Evolutionary conservation across 371 early-diverging fungal genomes (phyloP), one percentile per base, ranked within the genome.

Genomic region (Gilbertella persicaria): DNA sequence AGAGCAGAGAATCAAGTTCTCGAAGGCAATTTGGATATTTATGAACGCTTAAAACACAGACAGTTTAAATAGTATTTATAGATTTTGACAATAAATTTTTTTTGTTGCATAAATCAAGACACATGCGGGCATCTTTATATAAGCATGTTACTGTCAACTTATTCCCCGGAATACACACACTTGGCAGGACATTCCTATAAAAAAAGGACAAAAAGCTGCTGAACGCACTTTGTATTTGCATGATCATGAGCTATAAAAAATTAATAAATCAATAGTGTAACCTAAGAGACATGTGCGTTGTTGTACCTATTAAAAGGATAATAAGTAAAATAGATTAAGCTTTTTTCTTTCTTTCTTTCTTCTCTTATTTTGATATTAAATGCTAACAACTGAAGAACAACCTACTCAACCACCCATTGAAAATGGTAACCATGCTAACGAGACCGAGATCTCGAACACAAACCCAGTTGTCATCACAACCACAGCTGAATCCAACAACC

Each of bases 1-100:
- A 51, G 57, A 41, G 74, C 74, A 35, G 60, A 55, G 17, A 49
- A 69, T 35, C 56, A 64, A 26, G 50, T 69, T 4, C 19, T 67
- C 6, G 41, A 73, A 21, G 65, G 67, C 35, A 55, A 30, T 16
- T 24, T 73, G 12, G 54, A 55, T 21, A 17, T 62, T 1, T 73
- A 60, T 42, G 65, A 64, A 38, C 59, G 62, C 37, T 73, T 73
- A 33, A 33, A 9, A 10, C 33, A 33, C 13, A 33, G 33, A 13
- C 33, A 33, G 33, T 29, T 33, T 33, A 33, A 33, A 33, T 40
- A 59, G n/a, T 55, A 55, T 51, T 50, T 3, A 5, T 10, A 9
- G 2, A 2, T 12, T 9, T 28, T 4, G 4, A 33, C 3, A 33
- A 33, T 10, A 33, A 33, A 10, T n/a, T n/a, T n/a, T n/a, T n/a